Percentiles rank a stretch among this genome's conserved stretches.
phyloP scores from a whole-genome alignment of 176 grass and related monocot genomes.

The Juncus effusus region DNA sequence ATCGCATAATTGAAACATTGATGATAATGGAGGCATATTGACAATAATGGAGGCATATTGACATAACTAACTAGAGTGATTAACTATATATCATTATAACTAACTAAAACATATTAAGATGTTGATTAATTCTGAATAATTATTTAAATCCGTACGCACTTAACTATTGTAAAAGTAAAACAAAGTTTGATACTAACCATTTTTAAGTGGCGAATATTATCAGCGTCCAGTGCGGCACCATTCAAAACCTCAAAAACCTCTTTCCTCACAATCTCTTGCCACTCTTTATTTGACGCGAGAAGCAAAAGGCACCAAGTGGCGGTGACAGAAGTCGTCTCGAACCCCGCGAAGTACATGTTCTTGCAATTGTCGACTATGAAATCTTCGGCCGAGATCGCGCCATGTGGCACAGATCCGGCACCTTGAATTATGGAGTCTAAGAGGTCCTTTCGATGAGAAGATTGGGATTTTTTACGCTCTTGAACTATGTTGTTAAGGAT shows the following conservation, averaged over 20 bases:
- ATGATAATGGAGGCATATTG: too few species aligned
- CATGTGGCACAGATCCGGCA: conserved; percentile 12
- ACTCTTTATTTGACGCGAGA: conserved; percentile 57
- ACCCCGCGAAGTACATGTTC: conserved; percentile 76
- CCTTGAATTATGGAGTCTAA: conserved; percentile 66
- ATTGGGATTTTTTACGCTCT: conserved; percentile 25
- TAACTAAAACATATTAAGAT: background rate
- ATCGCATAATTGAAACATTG: too few species aligned
- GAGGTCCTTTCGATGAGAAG: conserved; percentile 26
- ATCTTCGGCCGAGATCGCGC: conserved; percentile 22
- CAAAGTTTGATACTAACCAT: conserved; percentile 32
- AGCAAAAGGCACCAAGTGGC: conserved; percentile 73
- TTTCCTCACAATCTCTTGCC: conserved; percentile 43
- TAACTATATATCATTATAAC: background rate
- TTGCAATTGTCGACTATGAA: conserved; percentile 89
- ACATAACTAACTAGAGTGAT: background rate
- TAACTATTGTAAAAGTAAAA: background rate
- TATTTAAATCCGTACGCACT: background rate
- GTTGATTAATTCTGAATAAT: background rate
- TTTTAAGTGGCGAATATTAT: conserved; percentile 57
- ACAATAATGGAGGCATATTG: too few species aligned
- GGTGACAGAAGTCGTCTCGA: conserved; percentile 52
- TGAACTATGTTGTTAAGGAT: conserved; percentile 46
- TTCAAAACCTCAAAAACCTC: conserved; percentile 41
- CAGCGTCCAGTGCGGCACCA: conserved; percentile 23